These are phyloP conservation scores for Neurospora sp. DNA, from an alignment of 495 filamentous ascomycete genomes.

Conservation along the genomic window DNA sequence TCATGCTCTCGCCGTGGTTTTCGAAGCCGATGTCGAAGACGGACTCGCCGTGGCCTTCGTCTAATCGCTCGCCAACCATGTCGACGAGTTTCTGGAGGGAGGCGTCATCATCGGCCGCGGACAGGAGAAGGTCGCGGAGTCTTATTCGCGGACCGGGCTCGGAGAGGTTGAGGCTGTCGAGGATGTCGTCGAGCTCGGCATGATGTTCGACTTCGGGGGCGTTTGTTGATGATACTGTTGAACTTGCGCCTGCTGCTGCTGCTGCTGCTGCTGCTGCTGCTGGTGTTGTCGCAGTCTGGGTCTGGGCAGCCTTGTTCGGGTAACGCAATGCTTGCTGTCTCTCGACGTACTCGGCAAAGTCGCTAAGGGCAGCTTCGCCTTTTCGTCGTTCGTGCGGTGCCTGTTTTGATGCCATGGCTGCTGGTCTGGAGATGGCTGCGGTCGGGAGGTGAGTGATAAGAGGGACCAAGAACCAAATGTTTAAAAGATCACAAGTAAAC, in stretches of 20 bases:
- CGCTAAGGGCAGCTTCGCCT: conserved; percentile 84
- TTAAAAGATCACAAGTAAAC: background rate
- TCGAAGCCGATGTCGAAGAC: conserved; percentile 90
- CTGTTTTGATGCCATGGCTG: conserved; percentile 51
- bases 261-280: conserved; percentile 25
- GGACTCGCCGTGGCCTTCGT: conserved; percentile 82
- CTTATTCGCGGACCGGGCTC: conserved; percentile 59
- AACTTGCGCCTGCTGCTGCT: conserved; percentile 24
- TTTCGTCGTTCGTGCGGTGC: conserved; percentile 66
- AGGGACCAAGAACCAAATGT: background rate
- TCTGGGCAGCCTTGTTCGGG: conserved; percentile 29
- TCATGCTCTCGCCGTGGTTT: conserved; percentile 87
- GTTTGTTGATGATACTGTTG: conserved; percentile 42
- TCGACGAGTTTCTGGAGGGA: conserved; percentile 45
- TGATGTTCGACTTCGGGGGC: conserved; percentile 48
- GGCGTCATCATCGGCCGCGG: conserved; percentile 46
- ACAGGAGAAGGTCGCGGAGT: conserved; percentile 69
- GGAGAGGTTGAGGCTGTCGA: conserved; percentile 74
- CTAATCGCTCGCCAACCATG: conserved; percentile 56
- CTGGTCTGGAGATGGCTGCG: conserved; percentile 14
- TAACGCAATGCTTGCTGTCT: conserved; percentile 69
- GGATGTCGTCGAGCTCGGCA: conserved; percentile 80
- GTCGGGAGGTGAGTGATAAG: background rate
- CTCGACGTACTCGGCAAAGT: conserved; percentile 96
- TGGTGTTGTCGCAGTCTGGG: conserved; percentile 15